phyloP scores from a whole-genome alignment of 306 rosid genomes.

The Cotoneaster glaucophyllus region DNA sequence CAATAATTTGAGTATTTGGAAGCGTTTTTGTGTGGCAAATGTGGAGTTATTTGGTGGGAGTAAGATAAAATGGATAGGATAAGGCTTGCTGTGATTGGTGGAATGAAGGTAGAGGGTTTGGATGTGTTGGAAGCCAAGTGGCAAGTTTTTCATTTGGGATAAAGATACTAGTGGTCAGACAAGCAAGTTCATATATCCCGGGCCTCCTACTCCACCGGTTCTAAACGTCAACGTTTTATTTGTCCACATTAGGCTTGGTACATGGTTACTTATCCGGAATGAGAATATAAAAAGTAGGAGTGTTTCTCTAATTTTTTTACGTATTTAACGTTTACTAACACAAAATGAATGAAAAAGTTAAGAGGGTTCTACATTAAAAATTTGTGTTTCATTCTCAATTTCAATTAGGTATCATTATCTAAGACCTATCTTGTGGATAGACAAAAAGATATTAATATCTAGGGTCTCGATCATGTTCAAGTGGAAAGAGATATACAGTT shows the following conservation, averaged over 20 bases:
- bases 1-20: background rate
- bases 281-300: background rate
- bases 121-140: constrained; percentile 36
- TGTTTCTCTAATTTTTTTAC: no score
- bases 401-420: no score
- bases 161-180: constrained; percentile 26
- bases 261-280: background rate
- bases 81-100: constrained; percentile 69
- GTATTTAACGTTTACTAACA: background rate
- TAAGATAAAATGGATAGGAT: constrained; percentile 76
- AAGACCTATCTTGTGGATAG: fast-evolving
- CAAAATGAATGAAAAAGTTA: no score
- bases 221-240: background rate
- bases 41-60: constrained; percentile 41
- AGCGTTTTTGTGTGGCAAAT: constrained; percentile 19
- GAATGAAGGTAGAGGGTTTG: constrained; percentile 28
- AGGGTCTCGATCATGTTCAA: background rate
- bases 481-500: no score
- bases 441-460: no score
- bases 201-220: background rate
- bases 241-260: background rate
- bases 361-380: no score
- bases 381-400: background rate
- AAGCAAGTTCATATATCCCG: background rate
- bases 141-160: constrained; percentile 34